Evolutionary conservation across 2,329 filamentous ascomycete species (phyloP).

Genomic region (Ophiostoma novo-ulmi): DNA sequence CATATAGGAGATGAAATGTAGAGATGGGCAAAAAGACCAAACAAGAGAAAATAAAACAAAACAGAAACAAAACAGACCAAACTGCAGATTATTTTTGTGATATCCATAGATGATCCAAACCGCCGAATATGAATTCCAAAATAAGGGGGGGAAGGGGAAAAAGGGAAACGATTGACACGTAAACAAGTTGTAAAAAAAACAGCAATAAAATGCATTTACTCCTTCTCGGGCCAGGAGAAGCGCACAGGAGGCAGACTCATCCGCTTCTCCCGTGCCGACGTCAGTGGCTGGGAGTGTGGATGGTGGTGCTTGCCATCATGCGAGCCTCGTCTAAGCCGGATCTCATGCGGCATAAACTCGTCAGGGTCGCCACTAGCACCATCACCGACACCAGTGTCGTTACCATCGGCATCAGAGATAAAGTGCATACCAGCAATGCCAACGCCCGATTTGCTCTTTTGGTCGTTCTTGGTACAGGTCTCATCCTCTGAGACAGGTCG

Average conservation of each 20-base stretch:
- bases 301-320: neutral
- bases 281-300: neutral
- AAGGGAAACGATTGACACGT: neutral
- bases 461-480: neutral
- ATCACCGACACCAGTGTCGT: neutral
- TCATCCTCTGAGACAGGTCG: neutral
- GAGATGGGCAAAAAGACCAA: neutral
- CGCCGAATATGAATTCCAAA: no score
- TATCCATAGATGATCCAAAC: neutral
- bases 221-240: slow-evolving; percentile 30
- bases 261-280: slow-evolving; percentile 28
- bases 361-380: slow-evolving; percentile 7
- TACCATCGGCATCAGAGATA: neutral
- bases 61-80: neutral
- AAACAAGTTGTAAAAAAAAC: neutral
- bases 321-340: slow-evolving; percentile 13
- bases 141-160: no score
- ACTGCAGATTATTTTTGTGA: neutral
- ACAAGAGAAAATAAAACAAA: neutral
- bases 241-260: slow-evolving; percentile 35
- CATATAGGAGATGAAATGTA: neutral
- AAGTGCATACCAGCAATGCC: slow-evolving; percentile 14
- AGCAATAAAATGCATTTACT: neutral
- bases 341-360: neutral
- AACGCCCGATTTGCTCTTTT: neutral